A percentile compares a stretch with the other conserved stretches of the same genome.
These are phyloP conservation scores for Hypoxylon intermedium DNA, from an alignment of 495 filamentous ascomycete species.

Conservation along the genomic window DNA sequence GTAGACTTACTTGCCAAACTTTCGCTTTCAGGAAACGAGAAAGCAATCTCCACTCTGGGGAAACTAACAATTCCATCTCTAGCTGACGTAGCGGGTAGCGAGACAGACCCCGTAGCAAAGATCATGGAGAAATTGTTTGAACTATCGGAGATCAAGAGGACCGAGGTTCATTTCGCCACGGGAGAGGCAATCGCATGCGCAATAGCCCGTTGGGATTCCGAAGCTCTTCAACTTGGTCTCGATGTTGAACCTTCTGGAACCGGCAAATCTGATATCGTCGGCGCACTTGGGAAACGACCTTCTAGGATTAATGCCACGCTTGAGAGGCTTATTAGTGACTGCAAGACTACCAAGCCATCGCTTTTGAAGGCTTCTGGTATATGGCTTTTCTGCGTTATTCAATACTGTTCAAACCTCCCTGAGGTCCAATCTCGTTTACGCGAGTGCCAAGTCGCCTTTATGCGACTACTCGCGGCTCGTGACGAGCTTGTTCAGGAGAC, in stretches of 20 bases:
- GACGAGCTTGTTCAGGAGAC: constrained; percentile 96
- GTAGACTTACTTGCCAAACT: constrained; percentile 66
- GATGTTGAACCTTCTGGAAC: constrained; percentile 51
- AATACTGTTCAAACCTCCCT: constrained; percentile 79
- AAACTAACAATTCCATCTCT: constrained; percentile 63
- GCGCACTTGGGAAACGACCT: constrained; percentile 46
- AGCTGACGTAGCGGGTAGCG: constrained; percentile 23
- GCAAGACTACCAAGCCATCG: constrained; percentile 81
- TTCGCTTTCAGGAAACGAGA: constrained; percentile 82
- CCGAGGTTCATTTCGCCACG: constrained; percentile 85
- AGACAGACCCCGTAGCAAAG: constrained; percentile 39
- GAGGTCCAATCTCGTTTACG: constrained; percentile 75
- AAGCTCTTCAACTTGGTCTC: constrained; percentile 56
- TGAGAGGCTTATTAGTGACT: constrained; percentile 74
- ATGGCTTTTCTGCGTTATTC: constrained; percentile 91
- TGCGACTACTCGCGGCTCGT: constrained; percentile 81
- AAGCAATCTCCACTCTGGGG: constrained; percentile 78
- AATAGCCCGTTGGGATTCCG: constrained; percentile 77
- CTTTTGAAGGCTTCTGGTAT: constrained; percentile 88
- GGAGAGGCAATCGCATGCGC: constrained; percentile 84
- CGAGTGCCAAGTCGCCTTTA: constrained; percentile 85
- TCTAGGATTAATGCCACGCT: constrained; percentile 61
- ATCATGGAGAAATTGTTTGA: constrained; percentile 70
- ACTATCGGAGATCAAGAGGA: constrained; percentile 81
- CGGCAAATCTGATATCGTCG: constrained; percentile 48